Conservation (phyloP, 2,329 filamentous ascomycete genomes). For the Davidsoniella virescens region DNA sequence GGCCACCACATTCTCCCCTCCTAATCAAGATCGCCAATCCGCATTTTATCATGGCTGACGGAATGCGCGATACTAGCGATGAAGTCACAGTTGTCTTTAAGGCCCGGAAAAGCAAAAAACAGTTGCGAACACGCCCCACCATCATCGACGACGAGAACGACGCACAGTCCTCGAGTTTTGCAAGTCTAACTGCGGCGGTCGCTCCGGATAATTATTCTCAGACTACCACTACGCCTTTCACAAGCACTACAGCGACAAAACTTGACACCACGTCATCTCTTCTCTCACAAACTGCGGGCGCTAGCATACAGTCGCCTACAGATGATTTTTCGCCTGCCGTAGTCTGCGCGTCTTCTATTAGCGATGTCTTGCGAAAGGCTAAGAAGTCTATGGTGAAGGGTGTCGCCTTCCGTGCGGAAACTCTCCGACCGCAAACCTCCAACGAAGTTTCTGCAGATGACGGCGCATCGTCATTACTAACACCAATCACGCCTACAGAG, state of each 20-base stretch:
- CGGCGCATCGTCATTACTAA: not conserved
- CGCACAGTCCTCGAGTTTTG: slow-evolving; percentile 14
- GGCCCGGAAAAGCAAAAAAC: slow-evolving; percentile 34
- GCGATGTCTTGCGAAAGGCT: slow-evolving; percentile 34
- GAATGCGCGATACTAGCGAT: not conserved
- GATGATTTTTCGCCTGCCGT: too few species aligned
- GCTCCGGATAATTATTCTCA: not conserved
- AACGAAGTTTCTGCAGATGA: not conserved
- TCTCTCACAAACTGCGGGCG: too few species aligned
- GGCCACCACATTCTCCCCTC: too few species aligned
- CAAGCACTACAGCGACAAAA: slow-evolving; percentile 15
- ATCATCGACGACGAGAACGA: slow-evolving; percentile 29
- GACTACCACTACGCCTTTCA: slow-evolving; percentile 15
- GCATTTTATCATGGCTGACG: too few species aligned
- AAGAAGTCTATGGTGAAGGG: slow-evolving; percentile 34
- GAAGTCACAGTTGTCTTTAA: slow-evolving; percentile 33
- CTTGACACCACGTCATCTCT: too few species aligned
- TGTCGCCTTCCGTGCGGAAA: slow-evolving; percentile 35
- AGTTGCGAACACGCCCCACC: slow-evolving; percentile 22
- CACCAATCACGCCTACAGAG: not conserved
- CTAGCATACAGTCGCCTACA: too few species aligned
- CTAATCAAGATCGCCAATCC: too few species aligned
- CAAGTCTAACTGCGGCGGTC: not conserved
- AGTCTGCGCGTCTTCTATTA: slow-evolving; percentile 18
- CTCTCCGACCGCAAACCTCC: slow-evolving; percentile 17